Conservation (phyloP, 345 rosid genomes). For the Eucalyptus leucophloia region DNA sequence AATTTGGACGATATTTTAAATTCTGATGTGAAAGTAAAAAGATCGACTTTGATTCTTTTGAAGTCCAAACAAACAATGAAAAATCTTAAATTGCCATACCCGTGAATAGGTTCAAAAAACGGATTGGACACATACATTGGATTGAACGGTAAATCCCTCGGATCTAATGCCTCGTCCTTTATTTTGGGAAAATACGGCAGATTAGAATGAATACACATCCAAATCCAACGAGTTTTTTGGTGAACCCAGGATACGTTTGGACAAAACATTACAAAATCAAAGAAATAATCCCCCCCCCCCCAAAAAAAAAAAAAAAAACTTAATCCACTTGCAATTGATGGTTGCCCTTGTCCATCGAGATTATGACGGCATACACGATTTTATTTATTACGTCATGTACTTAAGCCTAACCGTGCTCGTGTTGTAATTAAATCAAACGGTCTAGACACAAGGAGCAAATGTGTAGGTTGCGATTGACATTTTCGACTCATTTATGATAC, state of each 20-base stretch:
- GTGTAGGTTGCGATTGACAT: not conserved
- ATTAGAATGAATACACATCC: not conserved
- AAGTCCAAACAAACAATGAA: not conserved
- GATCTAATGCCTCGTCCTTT: not conserved
- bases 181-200: not conserved
- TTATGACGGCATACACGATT: not conserved
- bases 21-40: not conserved
- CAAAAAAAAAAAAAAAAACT: not conserved
- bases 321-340: not conserved
- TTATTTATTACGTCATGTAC: not conserved
- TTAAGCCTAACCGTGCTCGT: not conserved
- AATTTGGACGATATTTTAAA: not conserved
- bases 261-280: not conserved
- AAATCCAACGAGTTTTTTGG: not conserved
- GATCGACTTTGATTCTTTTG: not conserved
- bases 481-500: not conserved
- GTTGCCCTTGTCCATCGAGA: not conserved
- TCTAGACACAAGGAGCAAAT: not conserved
- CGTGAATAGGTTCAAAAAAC: not conserved
- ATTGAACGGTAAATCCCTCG: not conserved
- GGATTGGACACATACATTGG: not conserved
- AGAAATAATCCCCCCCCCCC: no score
- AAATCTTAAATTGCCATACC: not conserved
- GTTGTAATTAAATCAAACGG: not conserved
- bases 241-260: not conserved